Evolutionary conservation across 2,329 filamentous ascomycete genomes (phyloP).

Genomic region (Leptographium lundbergii): DNA sequence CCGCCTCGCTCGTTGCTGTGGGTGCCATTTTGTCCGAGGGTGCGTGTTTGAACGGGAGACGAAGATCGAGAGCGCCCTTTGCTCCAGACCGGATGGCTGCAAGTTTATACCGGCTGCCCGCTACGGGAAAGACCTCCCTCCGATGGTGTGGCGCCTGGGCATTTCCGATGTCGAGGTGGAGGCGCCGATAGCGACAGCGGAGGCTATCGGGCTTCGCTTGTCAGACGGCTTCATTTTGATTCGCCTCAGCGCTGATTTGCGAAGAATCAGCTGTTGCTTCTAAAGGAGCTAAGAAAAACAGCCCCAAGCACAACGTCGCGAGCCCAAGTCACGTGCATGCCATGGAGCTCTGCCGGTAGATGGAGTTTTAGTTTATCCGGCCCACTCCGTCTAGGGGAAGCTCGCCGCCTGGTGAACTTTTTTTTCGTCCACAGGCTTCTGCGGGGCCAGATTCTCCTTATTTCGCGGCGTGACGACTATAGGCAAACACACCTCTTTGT

Average conservation of each 20-base stretch:
- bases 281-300: too few species aligned
- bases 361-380: not conserved
- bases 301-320: too few species aligned
- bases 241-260: not conserved
- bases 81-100: not conserved
- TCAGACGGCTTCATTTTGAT: not conserved
- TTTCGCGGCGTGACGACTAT: not conserved
- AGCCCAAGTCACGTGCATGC: not conserved
- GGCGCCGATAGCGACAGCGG: not conserved
- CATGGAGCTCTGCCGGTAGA: not conserved
- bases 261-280: not conserved
- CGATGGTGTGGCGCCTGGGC: not conserved
- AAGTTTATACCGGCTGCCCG: not conserved
- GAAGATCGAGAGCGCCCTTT: not conserved
- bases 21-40: conserved; percentile 14
- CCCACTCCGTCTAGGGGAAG: not conserved
- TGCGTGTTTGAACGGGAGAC: not conserved
- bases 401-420: conserved; percentile 1
- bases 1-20: conserved; percentile 8
- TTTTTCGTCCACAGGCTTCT: conserved; percentile 1
- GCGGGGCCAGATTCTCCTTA: conserved; percentile 1
- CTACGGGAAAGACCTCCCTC: not conserved
- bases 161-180: not conserved
- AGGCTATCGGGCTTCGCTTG: not conserved
- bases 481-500: not conserved